Conservation (phyloP, 2,329 filamentous ascomycete genomes). For the Sclerotinia trifoliorum region DNA sequence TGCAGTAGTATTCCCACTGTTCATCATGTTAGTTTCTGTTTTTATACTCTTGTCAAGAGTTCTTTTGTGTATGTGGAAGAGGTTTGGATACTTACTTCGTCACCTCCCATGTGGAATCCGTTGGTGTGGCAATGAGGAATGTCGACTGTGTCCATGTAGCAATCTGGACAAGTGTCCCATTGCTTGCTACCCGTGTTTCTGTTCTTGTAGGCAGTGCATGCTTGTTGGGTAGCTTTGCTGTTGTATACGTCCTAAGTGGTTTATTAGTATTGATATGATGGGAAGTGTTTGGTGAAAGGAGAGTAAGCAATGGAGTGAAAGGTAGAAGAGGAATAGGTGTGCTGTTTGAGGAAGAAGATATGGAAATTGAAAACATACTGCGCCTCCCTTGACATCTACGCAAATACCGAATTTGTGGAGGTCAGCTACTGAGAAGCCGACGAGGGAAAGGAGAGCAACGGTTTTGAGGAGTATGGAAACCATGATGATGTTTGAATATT, state of each 20-base stretch:
- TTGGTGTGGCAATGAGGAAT: neutral
- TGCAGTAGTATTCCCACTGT: slow-evolving; percentile 12
- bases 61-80: neutral
- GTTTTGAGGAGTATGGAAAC: slow-evolving; percentile 13
- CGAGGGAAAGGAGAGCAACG: slow-evolving; percentile 9
- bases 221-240: neutral
- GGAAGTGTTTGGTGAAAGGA: neutral
- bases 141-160: neutral
- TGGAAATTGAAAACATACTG: neutral
- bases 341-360: neutral
- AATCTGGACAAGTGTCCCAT: slow-evolving; percentile 16
- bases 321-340: neutral
- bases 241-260: slow-evolving; percentile 5
- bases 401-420: neutral
- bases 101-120: slow-evolving; percentile 1
- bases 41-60: no score
- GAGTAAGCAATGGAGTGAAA: neutral
- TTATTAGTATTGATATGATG: neutral
- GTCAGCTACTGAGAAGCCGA: slow-evolving; percentile 17
- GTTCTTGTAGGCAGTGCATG: neutral
- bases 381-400: neutral
- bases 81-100: neutral
- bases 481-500: slow-evolving; percentile 2
- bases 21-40: neutral
- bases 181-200: slow-evolving; percentile 2